A percentile compares a stretch with the other conserved stretches of the same genome.
phyloP scores from a whole-genome alignment of 768 basidiomycete species.

The Auricularia sp. region DNA sequence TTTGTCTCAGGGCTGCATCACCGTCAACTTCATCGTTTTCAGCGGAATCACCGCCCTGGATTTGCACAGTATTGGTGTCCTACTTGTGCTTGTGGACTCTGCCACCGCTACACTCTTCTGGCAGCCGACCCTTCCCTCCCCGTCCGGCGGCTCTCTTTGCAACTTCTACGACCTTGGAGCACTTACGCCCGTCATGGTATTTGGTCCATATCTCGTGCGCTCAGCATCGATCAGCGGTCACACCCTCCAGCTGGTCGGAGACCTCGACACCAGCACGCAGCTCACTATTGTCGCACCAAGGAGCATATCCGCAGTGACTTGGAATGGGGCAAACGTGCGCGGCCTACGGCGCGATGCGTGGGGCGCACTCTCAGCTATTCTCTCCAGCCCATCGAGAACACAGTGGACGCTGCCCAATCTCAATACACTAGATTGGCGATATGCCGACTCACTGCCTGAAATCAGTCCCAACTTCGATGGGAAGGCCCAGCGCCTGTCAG shows the following conservation, averaged over 20 bases:
- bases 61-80: conserved; percentile 4
- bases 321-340: conserved; percentile 17
- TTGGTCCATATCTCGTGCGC: conserved; percentile 25
- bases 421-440: conserved; percentile 14
- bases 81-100: conserved; percentile 15
- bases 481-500: conserved; percentile 6
- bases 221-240: conserved; percentile 12
- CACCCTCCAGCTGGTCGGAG: conserved; percentile 17
- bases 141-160: conserved; percentile 13
- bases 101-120: conserved; percentile 17
- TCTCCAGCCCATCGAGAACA: conserved; percentile 5
- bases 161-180: conserved; percentile 3
- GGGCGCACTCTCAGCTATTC: conserved; percentile 8
- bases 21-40: conserved; percentile 8
- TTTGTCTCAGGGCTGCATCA: neutral
- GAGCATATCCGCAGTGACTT: conserved; percentile 12
- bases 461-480: conserved; percentile 18
- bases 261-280: conserved; percentile 16
- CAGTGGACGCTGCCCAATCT: conserved; percentile 11
- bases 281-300: conserved; percentile 14
- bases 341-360: conserved; percentile 4
- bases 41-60: conserved; percentile 9
- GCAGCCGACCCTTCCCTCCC: conserved; percentile 12
- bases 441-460: conserved; percentile 20
- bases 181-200: conserved; percentile 13